These are phyloP conservation scores for Dinochytrium kinnereticum DNA, from an alignment of 371 early-diverging fungal genomes.

Conservation along the genomic window DNA sequence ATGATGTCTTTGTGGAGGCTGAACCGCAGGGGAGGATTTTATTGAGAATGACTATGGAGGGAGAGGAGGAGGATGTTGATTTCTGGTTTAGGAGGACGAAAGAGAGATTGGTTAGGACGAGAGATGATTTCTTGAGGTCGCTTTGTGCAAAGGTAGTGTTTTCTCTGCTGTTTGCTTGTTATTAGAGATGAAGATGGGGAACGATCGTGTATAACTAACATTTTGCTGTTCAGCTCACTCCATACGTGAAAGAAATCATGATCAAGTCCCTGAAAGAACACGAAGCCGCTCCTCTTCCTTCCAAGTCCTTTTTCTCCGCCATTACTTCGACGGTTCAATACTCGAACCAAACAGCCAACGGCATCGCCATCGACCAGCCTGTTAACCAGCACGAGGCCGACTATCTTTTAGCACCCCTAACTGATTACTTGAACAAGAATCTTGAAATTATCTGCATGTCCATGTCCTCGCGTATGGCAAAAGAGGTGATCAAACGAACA, in stretches of 20 bases:
- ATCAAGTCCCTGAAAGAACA: constrained; percentile 52
- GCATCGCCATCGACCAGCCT: constrained; percentile 41
- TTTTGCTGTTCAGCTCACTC: constrained; percentile 28
- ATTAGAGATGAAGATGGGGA: neutral
- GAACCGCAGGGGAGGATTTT: constrained; percentile 81
- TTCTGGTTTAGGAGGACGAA: constrained; percentile 80
- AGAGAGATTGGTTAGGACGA: constrained; percentile 45
- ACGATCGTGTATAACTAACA: neutral
- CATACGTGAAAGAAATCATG: constrained; percentile 47
- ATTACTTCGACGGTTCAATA: constrained; percentile 45
- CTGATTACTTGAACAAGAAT: constrained; percentile 88
- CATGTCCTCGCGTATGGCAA: constrained; percentile 79
- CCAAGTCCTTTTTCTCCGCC: constrained; percentile 45
- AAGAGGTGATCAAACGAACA: constrained; percentile 75
- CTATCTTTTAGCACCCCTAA: constrained; percentile 42
- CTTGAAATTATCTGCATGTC: constrained; percentile 74
- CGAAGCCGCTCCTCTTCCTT: constrained; percentile 52
- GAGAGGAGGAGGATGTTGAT: constrained; percentile 88
- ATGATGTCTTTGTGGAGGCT: constrained; percentile 80
- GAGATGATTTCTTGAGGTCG: constrained; percentile 48
- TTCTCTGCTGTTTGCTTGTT: neutral
- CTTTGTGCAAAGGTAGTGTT: constrained; percentile 33
- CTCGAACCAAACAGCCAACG: constrained; percentile 46
- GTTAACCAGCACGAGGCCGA: constrained; percentile 43
- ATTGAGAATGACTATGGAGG: constrained; percentile 83